Conservation (phyloP, 108 stramenopile species). For the Pseudonitzschia multistriata region DNA sequence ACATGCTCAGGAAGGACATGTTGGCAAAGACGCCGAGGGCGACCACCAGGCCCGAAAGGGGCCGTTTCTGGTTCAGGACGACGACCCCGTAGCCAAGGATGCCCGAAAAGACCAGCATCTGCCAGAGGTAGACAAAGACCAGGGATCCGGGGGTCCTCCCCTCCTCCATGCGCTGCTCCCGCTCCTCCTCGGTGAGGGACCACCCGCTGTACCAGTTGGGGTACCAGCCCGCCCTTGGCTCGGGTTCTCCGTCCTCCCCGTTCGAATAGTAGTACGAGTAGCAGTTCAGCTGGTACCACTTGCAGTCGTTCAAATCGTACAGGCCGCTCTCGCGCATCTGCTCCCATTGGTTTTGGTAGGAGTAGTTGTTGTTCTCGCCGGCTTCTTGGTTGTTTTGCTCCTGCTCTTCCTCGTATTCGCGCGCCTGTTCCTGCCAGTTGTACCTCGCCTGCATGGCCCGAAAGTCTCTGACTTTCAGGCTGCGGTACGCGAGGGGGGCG, state of each 20-base stretch:
- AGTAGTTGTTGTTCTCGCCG: constrained; percentile 23
- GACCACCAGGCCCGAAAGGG: constrained; percentile 26
- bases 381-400: constrained; percentile 37
- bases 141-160: constrained; percentile 25
- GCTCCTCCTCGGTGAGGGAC: constrained; percentile 29
- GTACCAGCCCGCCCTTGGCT: constrained; percentile 10
- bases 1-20: constrained; percentile 48
- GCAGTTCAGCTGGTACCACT: constrained; percentile 52
- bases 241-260: constrained; percentile 23
- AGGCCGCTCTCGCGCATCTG: not conserved
- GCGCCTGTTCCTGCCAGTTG: constrained; percentile 29
- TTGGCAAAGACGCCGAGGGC: constrained; percentile 39
- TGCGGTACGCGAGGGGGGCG: constrained; percentile 38
- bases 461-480: constrained; percentile 27
- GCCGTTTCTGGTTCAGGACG: constrained; percentile 28
- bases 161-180: constrained; percentile 16
- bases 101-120: constrained; percentile 46
- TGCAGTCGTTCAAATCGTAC: constrained; percentile 29
- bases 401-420: constrained; percentile 38
- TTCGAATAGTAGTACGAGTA: constrained; percentile 5
- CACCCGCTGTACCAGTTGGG: constrained; percentile 56
- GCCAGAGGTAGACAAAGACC: constrained; percentile 53
- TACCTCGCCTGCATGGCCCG: constrained; percentile 20
- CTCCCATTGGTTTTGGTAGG: constrained; percentile 10
- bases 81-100: constrained; percentile 41